Conservation (phyloP, 164 flowering plant genomes). For the Annona squamosa region DNA sequence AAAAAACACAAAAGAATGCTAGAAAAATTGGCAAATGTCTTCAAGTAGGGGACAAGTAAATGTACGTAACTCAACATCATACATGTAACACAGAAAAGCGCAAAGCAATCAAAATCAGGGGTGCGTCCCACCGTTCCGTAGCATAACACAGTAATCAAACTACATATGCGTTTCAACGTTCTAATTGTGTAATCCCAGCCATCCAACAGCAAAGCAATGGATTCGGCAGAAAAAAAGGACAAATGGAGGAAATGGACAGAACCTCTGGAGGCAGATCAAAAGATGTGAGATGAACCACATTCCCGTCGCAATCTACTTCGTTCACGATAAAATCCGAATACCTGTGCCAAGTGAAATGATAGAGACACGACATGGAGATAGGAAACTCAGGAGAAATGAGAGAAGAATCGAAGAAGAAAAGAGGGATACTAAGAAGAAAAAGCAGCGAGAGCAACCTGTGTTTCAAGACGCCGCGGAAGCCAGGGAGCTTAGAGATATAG, state of each 20-base stretch:
- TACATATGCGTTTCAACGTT: no score
- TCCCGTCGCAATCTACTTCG: constrained; percentile 85
- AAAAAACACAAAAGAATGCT: neutral
- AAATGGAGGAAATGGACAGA: neutral
- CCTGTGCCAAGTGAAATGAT: constrained; percentile 22
- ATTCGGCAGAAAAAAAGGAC: neutral
- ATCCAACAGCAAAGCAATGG: neutral
- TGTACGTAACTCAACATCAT: no score
- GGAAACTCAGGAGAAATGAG: neutral
- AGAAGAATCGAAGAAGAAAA: neutral
- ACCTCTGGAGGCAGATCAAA: constrained; percentile 76
- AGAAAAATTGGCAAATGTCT: no score
- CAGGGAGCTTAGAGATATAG: constrained; percentile 71
- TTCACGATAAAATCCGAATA: constrained; percentile 93
- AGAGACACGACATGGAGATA: neutral
- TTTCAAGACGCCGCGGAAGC: constrained; percentile 81
- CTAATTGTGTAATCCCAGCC: neutral
- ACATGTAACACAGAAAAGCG: no score
- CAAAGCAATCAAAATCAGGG: no score
- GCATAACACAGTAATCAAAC: no score
- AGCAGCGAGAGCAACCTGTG: constrained; percentile 45
- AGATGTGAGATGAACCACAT: constrained; percentile 68
- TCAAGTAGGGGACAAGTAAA: no score
- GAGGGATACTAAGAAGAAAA: neutral
- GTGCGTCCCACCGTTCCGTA: no score